Evolutionary conservation across 2,329 filamentous ascomycete genomes (phyloP).

Genomic region (Ophiostoma pallidulum): DNA sequence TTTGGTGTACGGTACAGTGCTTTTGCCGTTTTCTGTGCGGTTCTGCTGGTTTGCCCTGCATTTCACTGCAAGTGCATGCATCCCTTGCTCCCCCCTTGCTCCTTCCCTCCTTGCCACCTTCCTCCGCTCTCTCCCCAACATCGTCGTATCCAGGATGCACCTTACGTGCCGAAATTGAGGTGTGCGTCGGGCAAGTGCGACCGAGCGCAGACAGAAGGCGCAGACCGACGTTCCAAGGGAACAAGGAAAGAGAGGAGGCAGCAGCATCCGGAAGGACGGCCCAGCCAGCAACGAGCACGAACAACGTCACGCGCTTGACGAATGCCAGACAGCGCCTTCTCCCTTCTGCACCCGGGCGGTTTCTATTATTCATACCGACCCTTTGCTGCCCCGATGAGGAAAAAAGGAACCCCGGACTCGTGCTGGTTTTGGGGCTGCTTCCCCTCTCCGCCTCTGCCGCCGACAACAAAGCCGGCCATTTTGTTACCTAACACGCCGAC

Average conservation of each 20-base stretch:
- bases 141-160: neutral
- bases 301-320: constrained; percentile 9
- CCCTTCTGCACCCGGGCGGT: neutral
- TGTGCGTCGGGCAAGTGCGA: neutral
- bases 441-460: constrained; percentile 4
- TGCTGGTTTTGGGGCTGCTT: constrained; percentile 1
- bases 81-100: neutral
- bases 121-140: constrained; percentile 5
- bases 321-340: constrained; percentile 4
- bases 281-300: no score
- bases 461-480: constrained; percentile 11
- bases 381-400: neutral
- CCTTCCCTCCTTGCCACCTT: neutral
- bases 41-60: neutral
- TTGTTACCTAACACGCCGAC: constrained; percentile 37
- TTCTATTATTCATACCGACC: constrained; percentile 13
- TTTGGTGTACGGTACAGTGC: neutral
- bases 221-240: neutral
- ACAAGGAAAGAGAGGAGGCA: neutral
- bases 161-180: neutral
- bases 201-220: neutral
- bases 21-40: no score
- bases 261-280: constrained; percentile 4
- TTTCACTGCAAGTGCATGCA: neutral
- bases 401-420: constrained; percentile 1